These are phyloP conservation scores for slime mould (Dictyostelium discoideum) DNA, from an alignment of 78 protist genomes.

Conservation along the genomic window dicty_2.7 NC_007091.3:1318501-1319000, in stretches of 20 bases:
- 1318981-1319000: background rate
- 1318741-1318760: background rate
- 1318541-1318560: background rate
- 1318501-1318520: no score
- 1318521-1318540: background rate
- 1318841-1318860: background rate
- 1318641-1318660: background rate
- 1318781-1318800: no score
- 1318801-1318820: background rate
- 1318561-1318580: background rate
- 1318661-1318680: background rate
- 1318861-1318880: background rate
- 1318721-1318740: no score
- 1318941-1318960: no score
- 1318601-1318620: no score
- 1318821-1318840: no score
- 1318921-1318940: background rate
- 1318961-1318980: background rate
- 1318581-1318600: background rate
- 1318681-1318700: background rate
- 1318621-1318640: no score
- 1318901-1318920: no score
- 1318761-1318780: no score
- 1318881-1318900: background rate
- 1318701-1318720: background rate